Evolutionary conservation across 2,329 filamentous ascomycete genomes (phyloP).

Genomic region (Colletotrichum sp.): DNA sequence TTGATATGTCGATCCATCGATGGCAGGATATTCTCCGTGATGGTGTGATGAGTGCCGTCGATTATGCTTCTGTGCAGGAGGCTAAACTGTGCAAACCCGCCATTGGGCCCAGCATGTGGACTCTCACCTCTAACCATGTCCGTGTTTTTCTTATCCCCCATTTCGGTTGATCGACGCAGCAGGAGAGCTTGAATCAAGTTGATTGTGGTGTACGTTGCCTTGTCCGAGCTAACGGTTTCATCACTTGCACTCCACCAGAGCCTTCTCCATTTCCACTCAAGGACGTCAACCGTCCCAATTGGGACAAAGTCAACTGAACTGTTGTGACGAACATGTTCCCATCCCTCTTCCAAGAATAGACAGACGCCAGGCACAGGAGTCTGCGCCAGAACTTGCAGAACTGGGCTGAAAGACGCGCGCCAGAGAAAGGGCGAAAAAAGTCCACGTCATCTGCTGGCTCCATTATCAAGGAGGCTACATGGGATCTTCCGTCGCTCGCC

Average conservation of each 20-base stretch:
- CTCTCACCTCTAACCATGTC: neutral
- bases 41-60: neutral
- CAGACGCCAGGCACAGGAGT: neutral
- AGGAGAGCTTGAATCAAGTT: conserved; percentile 2
- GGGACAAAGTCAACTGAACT: neutral
- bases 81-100: neutral
- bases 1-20: neutral
- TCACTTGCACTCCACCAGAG: neutral
- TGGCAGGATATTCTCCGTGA: neutral
- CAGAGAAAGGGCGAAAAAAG: neutral
- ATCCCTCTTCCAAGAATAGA: conserved; percentile 9
- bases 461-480: neutral
- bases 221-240: conserved; percentile 11
- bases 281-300: neutral
- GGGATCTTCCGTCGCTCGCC: neutral
- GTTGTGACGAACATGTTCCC: conserved; percentile 3
- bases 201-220: conserved; percentile 12
- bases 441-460: conserved; percentile 1
- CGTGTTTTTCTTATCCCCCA: neutral
- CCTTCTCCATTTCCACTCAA: neutral
- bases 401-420: neutral
- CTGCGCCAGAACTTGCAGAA: neutral
- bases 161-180: conserved; percentile 7
- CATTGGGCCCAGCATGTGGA: neutral
- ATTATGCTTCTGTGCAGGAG: conserved; percentile 8